These are phyloP conservation scores for Eucalyptus grandis DNA, from an alignment of 345 rosid genomes.

Conservation along the genomic window DNA sequence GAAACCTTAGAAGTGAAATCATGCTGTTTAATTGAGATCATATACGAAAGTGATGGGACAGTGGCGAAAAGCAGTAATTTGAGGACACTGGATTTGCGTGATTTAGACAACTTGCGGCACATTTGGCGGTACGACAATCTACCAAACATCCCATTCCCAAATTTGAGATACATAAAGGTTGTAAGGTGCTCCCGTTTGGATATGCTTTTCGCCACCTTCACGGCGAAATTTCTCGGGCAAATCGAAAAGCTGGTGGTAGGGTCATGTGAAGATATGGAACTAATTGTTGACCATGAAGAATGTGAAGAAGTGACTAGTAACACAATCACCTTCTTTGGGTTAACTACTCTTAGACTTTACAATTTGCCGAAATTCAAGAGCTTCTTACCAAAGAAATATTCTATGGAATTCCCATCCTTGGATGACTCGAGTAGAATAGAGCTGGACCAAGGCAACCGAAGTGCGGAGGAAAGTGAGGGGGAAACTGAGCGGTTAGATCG, in stretches of 20 bases:
- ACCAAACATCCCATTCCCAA: neutral
- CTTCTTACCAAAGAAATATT: neutral
- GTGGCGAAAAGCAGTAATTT: neutral
- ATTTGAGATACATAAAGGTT: neutral
- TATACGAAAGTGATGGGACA: neutral
- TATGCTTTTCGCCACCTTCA: neutral
- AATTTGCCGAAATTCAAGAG: neutral
- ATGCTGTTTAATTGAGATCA: neutral
- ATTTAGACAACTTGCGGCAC: neutral
- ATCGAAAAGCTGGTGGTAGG: neutral
- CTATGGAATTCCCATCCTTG: neutral
- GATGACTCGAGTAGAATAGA: neutral
- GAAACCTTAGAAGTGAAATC: neutral
- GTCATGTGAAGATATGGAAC: neutral
- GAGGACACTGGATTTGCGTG: fast-evolving
- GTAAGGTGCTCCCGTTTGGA: neutral
- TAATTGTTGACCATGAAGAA: neutral
- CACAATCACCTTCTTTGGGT: neutral
- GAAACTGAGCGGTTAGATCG: too few species aligned
- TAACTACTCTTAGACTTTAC: neutral
- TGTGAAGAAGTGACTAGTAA: neutral
- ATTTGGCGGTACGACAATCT: neutral
- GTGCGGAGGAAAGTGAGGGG: too few species aligned
- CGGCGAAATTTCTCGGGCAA: neutral
- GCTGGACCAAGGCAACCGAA: neutral